These are phyloP conservation scores for Boehmeria nivea DNA, from an alignment of 306 rosid species.

Conservation along the genomic window DNA sequence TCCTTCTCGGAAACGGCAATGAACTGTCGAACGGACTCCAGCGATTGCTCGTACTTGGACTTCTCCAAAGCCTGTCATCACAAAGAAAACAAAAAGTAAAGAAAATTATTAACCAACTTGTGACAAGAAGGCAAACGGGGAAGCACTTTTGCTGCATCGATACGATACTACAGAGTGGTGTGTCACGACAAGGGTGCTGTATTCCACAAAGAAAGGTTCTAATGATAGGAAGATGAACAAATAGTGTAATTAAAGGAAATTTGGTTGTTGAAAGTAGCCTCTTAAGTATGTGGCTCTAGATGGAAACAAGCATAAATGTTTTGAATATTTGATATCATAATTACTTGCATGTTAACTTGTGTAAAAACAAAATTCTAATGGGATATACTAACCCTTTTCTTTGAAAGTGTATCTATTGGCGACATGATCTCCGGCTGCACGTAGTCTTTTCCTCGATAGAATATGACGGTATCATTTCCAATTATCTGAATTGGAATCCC, in stretches of 20 bases:
- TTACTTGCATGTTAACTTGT: too few species aligned
- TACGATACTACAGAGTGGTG: too few species aligned
- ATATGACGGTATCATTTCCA: slow-evolving; percentile 73
- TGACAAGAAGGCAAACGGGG: not conserved
- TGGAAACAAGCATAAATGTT: too few species aligned
- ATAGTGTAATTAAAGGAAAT: too few species aligned
- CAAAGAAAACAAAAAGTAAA: not conserved
- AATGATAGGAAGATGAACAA: too few species aligned
- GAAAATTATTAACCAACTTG: not conserved
- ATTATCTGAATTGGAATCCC: slow-evolving; percentile 81
- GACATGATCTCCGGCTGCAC: slow-evolving; percentile 85
- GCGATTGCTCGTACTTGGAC: slow-evolving; percentile 86
- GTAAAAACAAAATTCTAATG: slow-evolving; percentile 1
- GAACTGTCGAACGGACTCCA: slow-evolving; percentile 73
- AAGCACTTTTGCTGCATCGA: too few species aligned
- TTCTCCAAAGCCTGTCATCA: slow-evolving; percentile 80
- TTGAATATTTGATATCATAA: too few species aligned
- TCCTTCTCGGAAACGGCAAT: slow-evolving; percentile 82
- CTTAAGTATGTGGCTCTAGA: too few species aligned
- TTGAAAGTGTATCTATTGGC: slow-evolving; percentile 74
- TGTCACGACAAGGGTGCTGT: too few species aligned
- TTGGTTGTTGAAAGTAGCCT: too few species aligned
- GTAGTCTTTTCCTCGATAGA: slow-evolving; percentile 82
- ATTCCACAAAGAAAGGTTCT: too few species aligned
- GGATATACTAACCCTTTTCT: slow-evolving; percentile 73